Conservation (phyloP, 2,329 filamentous ascomycete species). For the Stagonosporopsis chrysanthemi region DNA sequence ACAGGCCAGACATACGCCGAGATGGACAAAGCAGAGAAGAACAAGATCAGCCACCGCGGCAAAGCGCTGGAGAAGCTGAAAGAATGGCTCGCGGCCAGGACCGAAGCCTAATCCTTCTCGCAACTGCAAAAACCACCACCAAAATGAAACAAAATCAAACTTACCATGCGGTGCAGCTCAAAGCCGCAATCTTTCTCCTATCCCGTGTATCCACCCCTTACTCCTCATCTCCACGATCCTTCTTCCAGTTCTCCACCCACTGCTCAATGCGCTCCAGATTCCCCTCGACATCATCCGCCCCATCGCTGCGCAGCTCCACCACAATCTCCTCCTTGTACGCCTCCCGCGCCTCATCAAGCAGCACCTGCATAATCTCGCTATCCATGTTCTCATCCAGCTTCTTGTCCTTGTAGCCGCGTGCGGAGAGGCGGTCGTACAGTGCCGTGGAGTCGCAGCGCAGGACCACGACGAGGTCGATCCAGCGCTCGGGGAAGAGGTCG, state of each 20-base stretch:
- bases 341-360: conserved; percentile 88
- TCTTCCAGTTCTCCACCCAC: conserved; percentile 86
- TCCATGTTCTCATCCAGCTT: conserved; percentile 98
- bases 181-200: background rate
- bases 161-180: conserved; percentile 11
- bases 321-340: conserved; percentile 87
- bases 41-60: conserved; percentile 88
- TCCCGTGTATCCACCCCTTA: conserved; percentile 1
- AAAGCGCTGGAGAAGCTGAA: conserved; percentile 88
- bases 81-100: conserved; percentile 70
- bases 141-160: conserved; percentile 4
- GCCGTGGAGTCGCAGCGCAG: conserved; percentile 80
- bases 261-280: conserved; percentile 84
- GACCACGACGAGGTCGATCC: conserved; percentile 95
- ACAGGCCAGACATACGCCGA: conserved; percentile 78
- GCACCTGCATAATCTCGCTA: conserved; percentile 95
- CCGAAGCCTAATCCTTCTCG: conserved; percentile 24
- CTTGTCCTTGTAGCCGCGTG: conserved; percentile 79
- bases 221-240: conserved; percentile 60
- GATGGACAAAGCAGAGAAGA: conserved; percentile 89
- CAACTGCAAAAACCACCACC: background rate
- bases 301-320: conserved; percentile 85
- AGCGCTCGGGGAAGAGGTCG: conserved; percentile 89
- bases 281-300: conserved; percentile 83
- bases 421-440: conserved; percentile 83